phyloP scores from a whole-genome alignment of 163 green algal genomes.

The Prototheca cutis region DNA sequence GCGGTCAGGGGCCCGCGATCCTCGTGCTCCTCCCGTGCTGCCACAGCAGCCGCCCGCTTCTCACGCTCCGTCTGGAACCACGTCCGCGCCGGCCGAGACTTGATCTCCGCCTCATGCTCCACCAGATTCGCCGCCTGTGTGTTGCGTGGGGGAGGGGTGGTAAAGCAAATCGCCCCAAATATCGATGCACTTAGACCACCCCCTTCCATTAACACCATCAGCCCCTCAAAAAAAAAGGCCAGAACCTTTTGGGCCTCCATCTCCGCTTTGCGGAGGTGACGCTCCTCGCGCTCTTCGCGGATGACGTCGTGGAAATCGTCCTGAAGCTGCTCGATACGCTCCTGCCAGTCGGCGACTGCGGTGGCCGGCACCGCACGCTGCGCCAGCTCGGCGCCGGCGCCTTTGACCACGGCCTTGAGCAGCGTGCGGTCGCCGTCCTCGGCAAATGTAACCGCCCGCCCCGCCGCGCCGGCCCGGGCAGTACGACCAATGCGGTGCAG shows the following conservation, averaged over 20 bases:
- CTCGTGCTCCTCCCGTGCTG: constrained; percentile 10
- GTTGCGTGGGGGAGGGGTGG: too few relatives aligned
- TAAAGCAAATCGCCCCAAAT: too few relatives aligned
- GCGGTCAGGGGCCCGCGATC: neutral
- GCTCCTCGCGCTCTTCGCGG: constrained; percentile 69
- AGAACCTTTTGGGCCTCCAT: constrained; percentile 46
- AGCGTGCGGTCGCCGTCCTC: constrained; percentile 74
- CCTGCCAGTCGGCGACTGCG: constrained; percentile 55
- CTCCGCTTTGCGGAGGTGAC: constrained; percentile 69
- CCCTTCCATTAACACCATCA: neutral
- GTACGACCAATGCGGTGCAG: constrained; percentile 84
- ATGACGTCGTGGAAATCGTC: constrained; percentile 48
- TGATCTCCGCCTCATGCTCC: constrained; percentile 89
- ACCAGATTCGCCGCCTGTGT: constrained; percentile 83
- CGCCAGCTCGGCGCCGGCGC: constrained; percentile 42
- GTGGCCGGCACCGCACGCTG: constrained; percentile 52
- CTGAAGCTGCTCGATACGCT: constrained; percentile 39
- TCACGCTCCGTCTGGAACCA: constrained; percentile 88
- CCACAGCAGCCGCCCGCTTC: constrained; percentile 46
- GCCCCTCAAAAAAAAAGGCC: constrained; percentile 3
- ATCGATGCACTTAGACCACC: too few relatives aligned
- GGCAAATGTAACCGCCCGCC: constrained; percentile 75
- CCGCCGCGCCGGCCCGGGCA: constrained; percentile 74
- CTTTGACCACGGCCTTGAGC: constrained; percentile 65
- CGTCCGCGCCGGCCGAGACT: constrained; percentile 67